phyloP scores from a whole-genome alignment of 768 basidiomycete genomes.

The Collybia sordida region DNA sequence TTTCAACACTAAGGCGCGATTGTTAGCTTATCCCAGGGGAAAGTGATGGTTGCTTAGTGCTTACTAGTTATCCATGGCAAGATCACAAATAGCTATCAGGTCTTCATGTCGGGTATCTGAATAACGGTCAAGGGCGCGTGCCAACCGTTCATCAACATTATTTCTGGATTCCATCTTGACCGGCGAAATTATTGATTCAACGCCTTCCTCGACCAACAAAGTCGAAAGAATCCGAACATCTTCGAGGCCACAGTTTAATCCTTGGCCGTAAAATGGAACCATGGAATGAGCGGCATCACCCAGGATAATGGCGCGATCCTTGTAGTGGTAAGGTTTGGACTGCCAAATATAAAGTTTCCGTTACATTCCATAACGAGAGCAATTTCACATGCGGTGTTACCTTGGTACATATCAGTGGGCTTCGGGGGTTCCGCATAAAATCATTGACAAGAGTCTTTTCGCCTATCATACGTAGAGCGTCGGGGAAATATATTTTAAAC shows the following conservation, averaged over 20 bases:
- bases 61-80: constrained; percentile 97
- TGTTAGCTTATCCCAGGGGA: constrained; percentile 9
- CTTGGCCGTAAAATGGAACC: constrained; percentile 99
- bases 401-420: constrained; percentile 89
- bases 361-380: constrained; percentile 20
- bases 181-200: constrained; percentile 45
- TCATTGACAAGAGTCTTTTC: constrained; percentile 73
- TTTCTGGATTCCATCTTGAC: constrained; percentile 27
- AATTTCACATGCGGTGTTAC: constrained; percentile 44
- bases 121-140: constrained; percentile 72
- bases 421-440: constrained; percentile 83
- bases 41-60: constrained; percentile 32
- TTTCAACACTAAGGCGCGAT: constrained; percentile 68
- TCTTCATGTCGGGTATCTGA: constrained; percentile 83
- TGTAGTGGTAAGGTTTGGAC: constrained; percentile 89
- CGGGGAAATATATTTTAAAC: constrained; percentile 85
- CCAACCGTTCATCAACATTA: constrained; percentile 55
- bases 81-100: constrained; percentile 84
- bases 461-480: constrained; percentile 85
- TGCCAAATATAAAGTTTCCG: constrained; percentile 31
- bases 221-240: constrained; percentile 89
- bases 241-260: constrained; percentile 96
- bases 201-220: constrained; percentile 69
- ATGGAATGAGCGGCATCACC: constrained; percentile 97
- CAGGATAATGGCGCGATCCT: constrained; percentile 81